phyloP scores from a whole-genome alignment of 495 filamentous ascomycete species.

The Podospora didyma region DNA sequence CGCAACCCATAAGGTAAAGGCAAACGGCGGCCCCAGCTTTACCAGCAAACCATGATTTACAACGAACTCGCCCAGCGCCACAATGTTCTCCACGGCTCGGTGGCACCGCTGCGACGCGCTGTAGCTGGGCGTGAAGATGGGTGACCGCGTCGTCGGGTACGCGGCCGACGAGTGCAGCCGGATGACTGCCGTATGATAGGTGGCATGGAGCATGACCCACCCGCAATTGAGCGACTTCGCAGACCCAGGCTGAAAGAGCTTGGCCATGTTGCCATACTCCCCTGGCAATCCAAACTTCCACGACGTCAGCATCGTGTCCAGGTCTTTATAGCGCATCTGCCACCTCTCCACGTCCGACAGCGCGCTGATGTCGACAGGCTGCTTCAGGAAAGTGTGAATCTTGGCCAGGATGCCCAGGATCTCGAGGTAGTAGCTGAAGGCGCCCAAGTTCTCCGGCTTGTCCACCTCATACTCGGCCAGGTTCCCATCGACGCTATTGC shows the following conservation, averaged over 20 bases:
- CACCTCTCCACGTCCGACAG: conserved; percentile 81
- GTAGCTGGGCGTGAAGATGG: conserved; percentile 82
- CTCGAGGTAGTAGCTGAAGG: conserved; percentile 82
- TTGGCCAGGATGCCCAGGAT: conserved; percentile 80
- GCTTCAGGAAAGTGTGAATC: conserved; percentile 80
- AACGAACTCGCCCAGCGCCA: conserved; percentile 70
- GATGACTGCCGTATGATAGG: conserved; percentile 72
- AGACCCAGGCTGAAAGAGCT: conserved; percentile 62
- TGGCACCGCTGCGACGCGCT: conserved; percentile 77
- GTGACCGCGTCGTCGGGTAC: conserved; percentile 80
- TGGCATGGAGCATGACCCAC: conserved; percentile 87
- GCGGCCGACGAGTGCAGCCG: conserved; percentile 88
- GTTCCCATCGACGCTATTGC: conserved; percentile 3
- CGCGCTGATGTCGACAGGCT: conserved; percentile 81
- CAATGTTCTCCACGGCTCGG: conserved; percentile 77
- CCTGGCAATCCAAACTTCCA: conserved; percentile 81
- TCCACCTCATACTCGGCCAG: conserved; percentile 58
- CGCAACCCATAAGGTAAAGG: conserved; percentile 90
- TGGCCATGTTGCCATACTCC: conserved; percentile 76
- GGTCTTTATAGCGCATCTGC: conserved; percentile 79
- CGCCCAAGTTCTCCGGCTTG: conserved; percentile 75
- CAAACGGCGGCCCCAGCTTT: conserved; percentile 82
- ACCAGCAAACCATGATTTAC: conserved; percentile 66
- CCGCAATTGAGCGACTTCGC: conserved; percentile 67
- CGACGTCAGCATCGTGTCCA: conserved; percentile 69